These are phyloP conservation scores for Chlamydomonas urium DNA, from an alignment of 139 green algal species.

Conservation along the genomic window DNA sequence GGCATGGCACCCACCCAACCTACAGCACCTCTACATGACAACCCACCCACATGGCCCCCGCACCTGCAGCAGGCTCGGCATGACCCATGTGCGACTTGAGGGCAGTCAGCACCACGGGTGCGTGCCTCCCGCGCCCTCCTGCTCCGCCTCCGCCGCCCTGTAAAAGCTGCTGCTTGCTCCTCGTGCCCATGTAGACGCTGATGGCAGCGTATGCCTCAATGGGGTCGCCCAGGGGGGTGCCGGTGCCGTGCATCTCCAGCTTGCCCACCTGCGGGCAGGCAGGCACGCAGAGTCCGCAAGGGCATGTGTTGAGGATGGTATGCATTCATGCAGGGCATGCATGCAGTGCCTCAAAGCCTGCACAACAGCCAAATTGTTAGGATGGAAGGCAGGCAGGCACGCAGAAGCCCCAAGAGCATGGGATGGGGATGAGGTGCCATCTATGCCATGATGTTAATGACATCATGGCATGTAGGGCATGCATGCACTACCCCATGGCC, in stretches of 20 bases:
- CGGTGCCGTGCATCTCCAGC: slow-evolving; percentile 77
- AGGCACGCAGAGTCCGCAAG: too few species aligned
- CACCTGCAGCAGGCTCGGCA: slow-evolving; percentile 55
- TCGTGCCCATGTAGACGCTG: slow-evolving; percentile 18
- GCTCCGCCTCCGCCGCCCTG: too few species aligned
- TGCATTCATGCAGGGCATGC: too few species aligned
- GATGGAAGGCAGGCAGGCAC: too few species aligned
- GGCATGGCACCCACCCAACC: too few species aligned
- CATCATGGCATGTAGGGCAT: too few species aligned
- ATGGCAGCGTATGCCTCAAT: slow-evolving; percentile 64
- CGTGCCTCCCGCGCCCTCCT: not conserved
- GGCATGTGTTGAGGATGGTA: not conserved
- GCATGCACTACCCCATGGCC: too few species aligned
- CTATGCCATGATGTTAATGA: too few species aligned
- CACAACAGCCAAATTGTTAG: too few species aligned
- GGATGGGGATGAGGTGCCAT: too few species aligned
- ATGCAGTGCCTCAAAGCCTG: too few species aligned
- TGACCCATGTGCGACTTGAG: slow-evolving; percentile 47
- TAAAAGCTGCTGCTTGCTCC: not conserved
- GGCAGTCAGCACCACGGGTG: slow-evolving; percentile 27
- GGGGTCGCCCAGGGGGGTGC: slow-evolving; percentile 82
- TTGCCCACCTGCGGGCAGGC: slow-evolving; percentile 1
- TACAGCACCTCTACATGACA: not conserved
- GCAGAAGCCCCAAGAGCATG: too few species aligned
- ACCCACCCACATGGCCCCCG: not conserved